Evolutionary conservation across 345 rosid species (phyloP).

Genomic region (Toxicodendron radicans): DNA sequence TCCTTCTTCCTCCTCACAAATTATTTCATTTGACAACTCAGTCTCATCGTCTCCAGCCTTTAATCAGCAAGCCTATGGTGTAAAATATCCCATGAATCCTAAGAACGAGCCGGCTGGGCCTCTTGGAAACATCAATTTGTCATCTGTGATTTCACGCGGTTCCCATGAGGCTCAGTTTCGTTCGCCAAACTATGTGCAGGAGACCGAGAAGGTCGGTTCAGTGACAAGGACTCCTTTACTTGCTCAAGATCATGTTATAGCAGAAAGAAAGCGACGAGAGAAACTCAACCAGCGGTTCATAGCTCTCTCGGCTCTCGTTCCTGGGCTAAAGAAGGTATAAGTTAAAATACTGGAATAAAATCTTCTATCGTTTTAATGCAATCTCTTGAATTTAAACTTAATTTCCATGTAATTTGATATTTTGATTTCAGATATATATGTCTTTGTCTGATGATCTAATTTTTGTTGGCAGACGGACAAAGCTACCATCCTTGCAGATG

Average conservation of each 20-base stretch:
- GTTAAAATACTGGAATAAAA: neutral
- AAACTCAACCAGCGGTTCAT: constrained; percentile 68
- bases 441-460: neutral
- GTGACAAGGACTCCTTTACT: constrained; percentile 39
- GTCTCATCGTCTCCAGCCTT: constrained; percentile 22
- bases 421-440: neutral
- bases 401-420: neutral
- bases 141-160: constrained; percentile 12
- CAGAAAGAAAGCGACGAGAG: constrained; percentile 83
- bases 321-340: constrained; percentile 72
- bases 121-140: constrained; percentile 2
- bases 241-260: constrained; percentile 77
- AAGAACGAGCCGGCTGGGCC: constrained; percentile 18
- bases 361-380: no score
- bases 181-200: constrained; percentile 15
- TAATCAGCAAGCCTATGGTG: constrained; percentile 15
- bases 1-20: constrained; percentile 35
- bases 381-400: no score
- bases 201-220: constrained; percentile 16
- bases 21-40: constrained; percentile 46
- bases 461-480: constrained; percentile 55
- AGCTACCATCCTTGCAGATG: constrained; percentile 65
- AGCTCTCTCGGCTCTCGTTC: constrained; percentile 71
- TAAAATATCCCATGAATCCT: constrained; percentile 19
- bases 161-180: constrained; percentile 6